Evolutionary conservation across 2,329 filamentous ascomycete genomes (phyloP).

Genomic region (Mollisia scopiformis): DNA sequence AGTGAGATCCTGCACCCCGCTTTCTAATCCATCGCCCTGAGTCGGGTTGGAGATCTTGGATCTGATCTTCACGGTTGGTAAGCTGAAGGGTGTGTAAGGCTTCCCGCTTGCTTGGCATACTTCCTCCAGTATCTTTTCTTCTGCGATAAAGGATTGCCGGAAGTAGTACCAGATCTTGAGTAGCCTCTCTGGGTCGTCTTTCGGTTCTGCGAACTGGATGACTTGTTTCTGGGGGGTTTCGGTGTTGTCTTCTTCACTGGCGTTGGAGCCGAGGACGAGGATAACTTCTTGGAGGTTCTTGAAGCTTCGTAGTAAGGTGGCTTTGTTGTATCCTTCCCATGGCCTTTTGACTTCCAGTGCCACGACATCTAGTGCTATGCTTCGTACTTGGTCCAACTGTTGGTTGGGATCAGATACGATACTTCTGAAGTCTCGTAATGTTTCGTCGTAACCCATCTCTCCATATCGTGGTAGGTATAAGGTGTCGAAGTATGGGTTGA

Average conservation of each 20-base stretch:
- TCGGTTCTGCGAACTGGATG: conserved; percentile 25
- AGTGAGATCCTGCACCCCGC: neutral
- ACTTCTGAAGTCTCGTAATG: conserved; percentile 44
- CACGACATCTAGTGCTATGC: conserved; percentile 51
- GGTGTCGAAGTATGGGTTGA: conserved; percentile 34
- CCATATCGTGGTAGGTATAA: conserved; percentile 39
- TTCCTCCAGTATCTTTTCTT: conserved; percentile 30
- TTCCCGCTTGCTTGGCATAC: conserved; percentile 24
- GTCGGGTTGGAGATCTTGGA: conserved; percentile 7
- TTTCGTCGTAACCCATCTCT: conserved; percentile 38
- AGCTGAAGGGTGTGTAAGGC: conserved; percentile 25
- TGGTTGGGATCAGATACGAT: conserved; percentile 37
- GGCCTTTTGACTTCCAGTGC: conserved; percentile 46
- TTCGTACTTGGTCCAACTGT: conserved; percentile 39
- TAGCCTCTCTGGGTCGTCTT: conserved; percentile 23
- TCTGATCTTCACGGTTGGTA: conserved; percentile 32
- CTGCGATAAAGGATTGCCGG: conserved; percentile 28
- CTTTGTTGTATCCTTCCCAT: conserved; percentile 56
- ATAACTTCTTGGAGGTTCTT: conserved; percentile 34
- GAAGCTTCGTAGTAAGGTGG: conserved; percentile 47
- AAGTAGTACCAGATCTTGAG: conserved; percentile 34
- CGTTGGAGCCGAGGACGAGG: conserved; percentile 23
- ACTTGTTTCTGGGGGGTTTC: conserved; percentile 7
- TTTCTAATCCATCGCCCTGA: neutral
- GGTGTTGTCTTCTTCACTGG: neutral